Conservation (phyloP, 2,329 filamentous ascomycete species). For the Teratosphaeria pseudoeucalypti region DNA sequence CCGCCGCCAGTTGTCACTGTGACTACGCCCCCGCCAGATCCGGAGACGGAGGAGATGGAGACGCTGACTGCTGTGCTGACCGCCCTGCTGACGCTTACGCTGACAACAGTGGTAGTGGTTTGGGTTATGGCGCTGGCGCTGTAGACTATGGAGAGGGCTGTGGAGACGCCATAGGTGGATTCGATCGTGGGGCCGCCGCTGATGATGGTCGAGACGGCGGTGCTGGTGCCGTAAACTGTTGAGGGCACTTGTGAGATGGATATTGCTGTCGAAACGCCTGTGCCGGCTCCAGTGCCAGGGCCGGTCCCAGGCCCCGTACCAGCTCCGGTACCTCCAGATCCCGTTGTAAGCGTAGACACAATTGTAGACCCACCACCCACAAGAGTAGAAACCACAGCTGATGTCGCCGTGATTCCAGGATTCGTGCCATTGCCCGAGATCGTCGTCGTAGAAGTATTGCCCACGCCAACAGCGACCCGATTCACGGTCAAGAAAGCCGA, state of each 20-base stretch:
- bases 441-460: not conserved
- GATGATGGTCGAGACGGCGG: constrained; percentile 15
- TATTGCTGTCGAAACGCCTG: constrained; percentile 2
- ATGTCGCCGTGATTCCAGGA: constrained; percentile 4
- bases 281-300: constrained; percentile 3
- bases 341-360: not conserved
- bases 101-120: constrained; percentile 5
- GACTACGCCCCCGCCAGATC: not conserved
- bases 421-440: not conserved
- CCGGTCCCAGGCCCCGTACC: constrained; percentile 3
- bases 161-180: constrained; percentile 18
- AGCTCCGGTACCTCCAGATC: constrained; percentile 1
- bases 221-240: constrained; percentile 17
- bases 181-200: constrained; percentile 16
- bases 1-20: not conserved
- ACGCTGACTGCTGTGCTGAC: not conserved
- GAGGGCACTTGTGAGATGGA: constrained; percentile 6
- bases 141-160: constrained; percentile 14
- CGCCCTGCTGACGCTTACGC: not conserved
- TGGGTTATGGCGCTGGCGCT: constrained; percentile 15
- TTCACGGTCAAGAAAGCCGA: not conserved
- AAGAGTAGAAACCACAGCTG: constrained; percentile 7
- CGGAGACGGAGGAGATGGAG: not conserved
- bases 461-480: not conserved
- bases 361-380: not conserved